Percentiles rank a stretch among this genome's conserved stretches.
Evolutionary conservation across 139 green algal species (phyloP).

Genomic region (Chlorella sp.): DNA sequence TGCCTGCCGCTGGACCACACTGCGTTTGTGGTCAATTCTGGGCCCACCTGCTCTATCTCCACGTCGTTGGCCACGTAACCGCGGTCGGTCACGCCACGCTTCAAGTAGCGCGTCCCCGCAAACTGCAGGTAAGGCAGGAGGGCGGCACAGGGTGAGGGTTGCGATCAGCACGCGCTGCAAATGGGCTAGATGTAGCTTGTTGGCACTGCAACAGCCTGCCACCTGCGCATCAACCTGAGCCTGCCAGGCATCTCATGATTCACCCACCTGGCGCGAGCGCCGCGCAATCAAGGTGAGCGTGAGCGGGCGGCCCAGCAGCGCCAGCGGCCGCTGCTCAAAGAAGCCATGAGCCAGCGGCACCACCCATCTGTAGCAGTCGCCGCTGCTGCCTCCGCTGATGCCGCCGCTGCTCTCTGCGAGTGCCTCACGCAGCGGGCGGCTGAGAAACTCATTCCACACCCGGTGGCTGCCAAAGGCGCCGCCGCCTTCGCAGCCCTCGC

Average conservation of each 20-base stretch:
- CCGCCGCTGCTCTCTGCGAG: slow-evolving; percentile 33
- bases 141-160: no score
- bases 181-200: no score
- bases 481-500: neutral
- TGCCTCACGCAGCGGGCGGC: slow-evolving; percentile 60
- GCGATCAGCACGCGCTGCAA: no score
- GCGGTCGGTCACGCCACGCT: slow-evolving; percentile 88
- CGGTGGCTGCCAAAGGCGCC: slow-evolving; percentile 80
- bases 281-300: slow-evolving; percentile 87
- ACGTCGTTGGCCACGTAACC: slow-evolving; percentile 96
- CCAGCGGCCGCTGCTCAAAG: slow-evolving; percentile 86
- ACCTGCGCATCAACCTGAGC: no score
- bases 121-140: slow-evolving; percentile 73
- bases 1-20: neutral
- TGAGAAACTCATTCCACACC: slow-evolving; percentile 95
- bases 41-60: slow-evolving; percentile 82
- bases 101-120: slow-evolving; percentile 95
- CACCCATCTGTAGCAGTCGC: slow-evolving; percentile 63
- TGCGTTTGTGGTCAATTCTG: slow-evolving; percentile 1
- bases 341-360: slow-evolving; percentile 92
- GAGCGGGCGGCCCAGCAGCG: slow-evolving; percentile 82
- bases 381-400: slow-evolving; percentile 15
- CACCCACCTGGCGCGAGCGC: slow-evolving; percentile 63
- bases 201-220: no score
- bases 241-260: no score